These are phyloP conservation scores for Hypericum androsaemum DNA, from an alignment of 345 rosid genomes.

Conservation along the genomic window DNA sequence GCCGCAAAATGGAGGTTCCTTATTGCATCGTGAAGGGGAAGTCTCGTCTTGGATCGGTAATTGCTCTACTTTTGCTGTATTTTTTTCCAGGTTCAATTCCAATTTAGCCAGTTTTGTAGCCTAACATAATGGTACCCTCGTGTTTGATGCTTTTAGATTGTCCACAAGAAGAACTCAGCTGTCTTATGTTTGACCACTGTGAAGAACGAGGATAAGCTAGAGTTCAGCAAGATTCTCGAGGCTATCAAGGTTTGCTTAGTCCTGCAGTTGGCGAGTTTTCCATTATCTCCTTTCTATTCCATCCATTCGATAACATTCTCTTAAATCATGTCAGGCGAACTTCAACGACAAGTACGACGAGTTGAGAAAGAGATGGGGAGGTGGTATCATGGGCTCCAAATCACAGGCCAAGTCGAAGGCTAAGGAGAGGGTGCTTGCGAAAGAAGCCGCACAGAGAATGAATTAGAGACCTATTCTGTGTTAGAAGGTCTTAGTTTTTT, in stretches of 20 bases:
- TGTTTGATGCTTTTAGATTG: slow-evolving; percentile 31
- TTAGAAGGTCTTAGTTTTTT: too few species aligned
- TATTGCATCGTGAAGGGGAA: slow-evolving; percentile 79
- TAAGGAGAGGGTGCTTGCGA: slow-evolving; percentile 52
- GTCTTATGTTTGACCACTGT: slow-evolving; percentile 65
- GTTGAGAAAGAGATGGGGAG: slow-evolving; percentile 76
- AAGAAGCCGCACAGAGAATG: slow-evolving; percentile 77
- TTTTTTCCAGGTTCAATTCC: not conserved
- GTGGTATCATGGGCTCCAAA: slow-evolving; percentile 86
- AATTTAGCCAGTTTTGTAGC: not conserved
- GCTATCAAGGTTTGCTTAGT: slow-evolving; percentile 51
- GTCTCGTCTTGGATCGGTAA: slow-evolving; percentile 63
- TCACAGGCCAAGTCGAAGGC: slow-evolving; percentile 76
- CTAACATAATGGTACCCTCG: not conserved
- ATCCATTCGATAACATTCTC: too few species aligned
- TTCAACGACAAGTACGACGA: slow-evolving; percentile 66
- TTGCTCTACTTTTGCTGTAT: not conserved
- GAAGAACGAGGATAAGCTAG: slow-evolving; percentile 70
- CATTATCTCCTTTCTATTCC: too few species aligned
- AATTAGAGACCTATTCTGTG: slow-evolving; percentile 14
- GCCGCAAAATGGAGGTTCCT: slow-evolving; percentile 84
- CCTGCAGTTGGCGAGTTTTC: not conserved
- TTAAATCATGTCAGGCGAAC: slow-evolving; percentile 35
- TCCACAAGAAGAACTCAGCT: slow-evolving; percentile 64
- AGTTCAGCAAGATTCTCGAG: slow-evolving; percentile 62